These are phyloP conservation scores for Vigna hirtella DNA, from an alignment of 306 rosid genomes.

Conservation along the genomic window DNA sequence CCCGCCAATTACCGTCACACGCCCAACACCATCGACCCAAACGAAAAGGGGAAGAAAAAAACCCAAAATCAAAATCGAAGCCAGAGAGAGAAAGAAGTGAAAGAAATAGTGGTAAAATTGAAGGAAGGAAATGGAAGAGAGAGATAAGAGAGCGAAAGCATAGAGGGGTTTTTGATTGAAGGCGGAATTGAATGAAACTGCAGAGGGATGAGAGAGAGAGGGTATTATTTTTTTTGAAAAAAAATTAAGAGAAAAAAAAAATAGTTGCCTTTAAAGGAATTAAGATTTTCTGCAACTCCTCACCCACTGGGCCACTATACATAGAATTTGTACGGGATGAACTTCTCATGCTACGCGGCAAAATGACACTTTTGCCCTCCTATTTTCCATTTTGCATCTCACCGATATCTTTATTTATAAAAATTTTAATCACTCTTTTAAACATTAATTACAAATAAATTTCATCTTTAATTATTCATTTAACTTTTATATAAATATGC, in stretches of 20 bases:
- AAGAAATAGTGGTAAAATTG: slow-evolving; percentile 39
- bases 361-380: slow-evolving; percentile 24
- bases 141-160: slow-evolving; percentile 21
- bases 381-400: not conserved
- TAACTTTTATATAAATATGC: too few relatives aligned
- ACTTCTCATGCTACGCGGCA: not conserved
- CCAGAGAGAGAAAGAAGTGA: slow-evolving; percentile 21
- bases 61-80: slow-evolving; percentile 2
- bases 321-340: slow-evolving; percentile 20
- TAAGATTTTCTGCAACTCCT: slow-evolving; percentile 39
- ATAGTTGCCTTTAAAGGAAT: slow-evolving; percentile 20
- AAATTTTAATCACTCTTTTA: not conserved
- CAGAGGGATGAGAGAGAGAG: not conserved
- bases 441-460: not conserved
- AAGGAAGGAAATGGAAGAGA: slow-evolving; percentile 30
- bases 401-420: not conserved
- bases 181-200: slow-evolving; percentile 45
- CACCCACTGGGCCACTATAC: slow-evolving; percentile 23
- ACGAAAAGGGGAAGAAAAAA: not conserved
- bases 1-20: slow-evolving; percentile 74
- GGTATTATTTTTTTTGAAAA: not conserved
- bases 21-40: slow-evolving; percentile 24
- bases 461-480: too few relatives aligned
- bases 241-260: not conserved
- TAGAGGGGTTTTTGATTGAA: slow-evolving; percentile 53